These are phyloP conservation scores for Cystofilobasidium capitatum DNA, from an alignment of 768 basidiomycete species.

Conservation along the genomic window DNA sequence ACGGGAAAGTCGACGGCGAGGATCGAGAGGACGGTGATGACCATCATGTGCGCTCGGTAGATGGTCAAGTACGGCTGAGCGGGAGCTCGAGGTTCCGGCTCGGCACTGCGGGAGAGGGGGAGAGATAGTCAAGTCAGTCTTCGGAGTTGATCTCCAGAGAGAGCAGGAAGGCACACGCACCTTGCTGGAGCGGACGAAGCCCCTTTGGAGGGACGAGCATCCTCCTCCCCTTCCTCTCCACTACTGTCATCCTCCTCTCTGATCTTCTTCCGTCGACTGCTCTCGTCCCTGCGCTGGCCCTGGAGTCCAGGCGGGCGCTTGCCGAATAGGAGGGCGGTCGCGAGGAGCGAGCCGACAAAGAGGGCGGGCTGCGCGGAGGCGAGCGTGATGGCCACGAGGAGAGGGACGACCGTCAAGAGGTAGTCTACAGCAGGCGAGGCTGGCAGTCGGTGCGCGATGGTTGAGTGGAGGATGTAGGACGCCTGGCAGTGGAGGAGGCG, in stretches of 20 bases:
- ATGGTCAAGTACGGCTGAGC: slow-evolving; percentile 59
- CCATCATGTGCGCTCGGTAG: slow-evolving; percentile 89
- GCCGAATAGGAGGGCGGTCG: slow-evolving; percentile 44
- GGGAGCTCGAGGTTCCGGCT: slow-evolving; percentile 2
- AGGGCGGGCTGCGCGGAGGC: slow-evolving; percentile 53
- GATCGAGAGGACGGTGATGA: slow-evolving; percentile 81
- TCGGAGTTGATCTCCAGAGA: background rate
- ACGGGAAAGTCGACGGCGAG: slow-evolving; percentile 91
- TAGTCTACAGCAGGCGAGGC: slow-evolving; percentile 46
- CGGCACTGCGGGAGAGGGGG: background rate
- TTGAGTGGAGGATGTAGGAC: slow-evolving; percentile 61
- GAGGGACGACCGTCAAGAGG: slow-evolving; percentile 58
- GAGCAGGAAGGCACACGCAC: too few species aligned
- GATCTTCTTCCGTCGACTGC: background rate
- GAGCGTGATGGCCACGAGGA: slow-evolving; percentile 72
- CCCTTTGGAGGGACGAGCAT: background rate
- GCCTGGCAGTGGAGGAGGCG: slow-evolving; percentile 44
- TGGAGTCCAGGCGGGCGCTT: slow-evolving; percentile 39
- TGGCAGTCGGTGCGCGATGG: slow-evolving; percentile 47
- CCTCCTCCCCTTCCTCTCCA: background rate
- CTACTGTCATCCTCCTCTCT: slow-evolving; percentile 10
- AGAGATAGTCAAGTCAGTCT: background rate
- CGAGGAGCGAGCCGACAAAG: slow-evolving; percentile 48
- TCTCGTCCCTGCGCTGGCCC: slow-evolving; percentile 9
- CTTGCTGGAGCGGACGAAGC: too few species aligned